A percentile compares a stretch with the other conserved stretches of the same genome.
Evolutionary conservation across 2,329 filamentous ascomycete genomes (phyloP).

Genomic region (Calonectria naviculata): DNA sequence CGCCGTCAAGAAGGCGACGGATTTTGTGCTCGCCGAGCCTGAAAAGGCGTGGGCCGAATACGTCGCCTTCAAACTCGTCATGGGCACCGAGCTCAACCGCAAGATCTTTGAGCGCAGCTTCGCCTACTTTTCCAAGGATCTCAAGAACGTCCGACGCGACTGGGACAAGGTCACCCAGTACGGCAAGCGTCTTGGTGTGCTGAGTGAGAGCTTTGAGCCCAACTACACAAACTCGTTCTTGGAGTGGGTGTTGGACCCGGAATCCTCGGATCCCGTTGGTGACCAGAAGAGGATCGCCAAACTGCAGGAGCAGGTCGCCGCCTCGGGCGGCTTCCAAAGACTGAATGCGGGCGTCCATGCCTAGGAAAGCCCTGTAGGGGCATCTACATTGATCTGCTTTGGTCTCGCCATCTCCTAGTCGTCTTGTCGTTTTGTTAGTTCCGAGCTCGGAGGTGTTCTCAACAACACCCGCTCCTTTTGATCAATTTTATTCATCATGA

Average conservation of each 20-base stretch:
- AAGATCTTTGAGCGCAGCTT: slow-evolving; percentile 86
- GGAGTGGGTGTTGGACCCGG: slow-evolving; percentile 71
- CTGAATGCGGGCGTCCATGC: slow-evolving; percentile 42
- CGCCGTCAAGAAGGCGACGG: slow-evolving; percentile 80
- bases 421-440: not conserved
- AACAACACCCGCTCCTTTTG: slow-evolving; percentile 1
- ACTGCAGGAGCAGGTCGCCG: slow-evolving; percentile 75
- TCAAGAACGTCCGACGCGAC: slow-evolving; percentile 80
- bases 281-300: slow-evolving; percentile 81
- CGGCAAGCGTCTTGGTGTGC: slow-evolving; percentile 77
- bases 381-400: not conserved
- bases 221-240: slow-evolving; percentile 83
- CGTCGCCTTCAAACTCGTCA: slow-evolving; percentile 77
- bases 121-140: slow-evolving; percentile 79
- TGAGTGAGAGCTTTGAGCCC: slow-evolving; percentile 71
- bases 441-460: slow-evolving; percentile 7
- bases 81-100: slow-evolving; percentile 75
- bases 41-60: slow-evolving; percentile 75
- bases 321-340: slow-evolving; percentile 72
- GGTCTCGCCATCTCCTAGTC: not conserved
- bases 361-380: not conserved
- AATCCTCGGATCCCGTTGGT: slow-evolving; percentile 74
- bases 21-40: slow-evolving; percentile 75
- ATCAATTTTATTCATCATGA: not conserved
- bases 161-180: slow-evolving; percentile 84